These are phyloP conservation scores for Sindora glabra DNA, from an alignment of 306 rosid genomes.

Conservation along the genomic window DNA sequence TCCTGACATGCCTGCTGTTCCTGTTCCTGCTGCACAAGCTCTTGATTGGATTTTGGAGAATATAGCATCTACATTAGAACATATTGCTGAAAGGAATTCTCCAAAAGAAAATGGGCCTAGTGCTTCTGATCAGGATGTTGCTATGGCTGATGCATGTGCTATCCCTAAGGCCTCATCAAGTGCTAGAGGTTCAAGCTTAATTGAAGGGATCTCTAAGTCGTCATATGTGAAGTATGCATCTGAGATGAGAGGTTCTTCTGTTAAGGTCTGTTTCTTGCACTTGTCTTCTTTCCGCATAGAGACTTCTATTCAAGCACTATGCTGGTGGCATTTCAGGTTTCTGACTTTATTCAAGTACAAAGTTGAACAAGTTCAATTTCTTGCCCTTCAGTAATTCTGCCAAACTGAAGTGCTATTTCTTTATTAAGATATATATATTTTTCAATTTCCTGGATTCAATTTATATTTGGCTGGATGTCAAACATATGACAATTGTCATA, in stretches of 20 bases:
- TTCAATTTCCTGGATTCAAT: too few species aligned
- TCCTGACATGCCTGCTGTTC: slow-evolving; percentile 99
- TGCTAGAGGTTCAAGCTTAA: slow-evolving; percentile 71
- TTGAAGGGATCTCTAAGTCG: slow-evolving; percentile 89
- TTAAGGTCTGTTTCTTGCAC: slow-evolving; percentile 57
- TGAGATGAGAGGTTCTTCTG: slow-evolving; percentile 82
- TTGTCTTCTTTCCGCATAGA: background rate
- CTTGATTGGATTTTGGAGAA: slow-evolving; percentile 82
- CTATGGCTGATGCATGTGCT: slow-evolving; percentile 87
- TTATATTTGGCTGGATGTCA: too few species aligned
- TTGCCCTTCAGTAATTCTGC: too few species aligned
- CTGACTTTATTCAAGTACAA: too few species aligned
- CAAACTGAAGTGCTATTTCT: too few species aligned
- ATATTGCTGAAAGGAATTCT: slow-evolving; percentile 71
- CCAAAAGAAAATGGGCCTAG: slow-evolving; percentile 80
- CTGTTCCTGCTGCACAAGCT: slow-evolving; percentile 81
- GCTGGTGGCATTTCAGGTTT: background rate
- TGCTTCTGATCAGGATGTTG: slow-evolving; percentile 83
- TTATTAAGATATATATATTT: too few species aligned
- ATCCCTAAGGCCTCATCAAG: slow-evolving; percentile 50
- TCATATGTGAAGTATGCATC: slow-evolving; percentile 81
- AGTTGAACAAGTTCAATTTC: too few species aligned
- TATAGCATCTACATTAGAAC: slow-evolving; percentile 74
- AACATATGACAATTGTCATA: too few species aligned
- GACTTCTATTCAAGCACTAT: background rate